Base-by-base conservation (phyloP, 2,329 filamentous ascomycete species). In the Cytospora schulzeri region DNA sequence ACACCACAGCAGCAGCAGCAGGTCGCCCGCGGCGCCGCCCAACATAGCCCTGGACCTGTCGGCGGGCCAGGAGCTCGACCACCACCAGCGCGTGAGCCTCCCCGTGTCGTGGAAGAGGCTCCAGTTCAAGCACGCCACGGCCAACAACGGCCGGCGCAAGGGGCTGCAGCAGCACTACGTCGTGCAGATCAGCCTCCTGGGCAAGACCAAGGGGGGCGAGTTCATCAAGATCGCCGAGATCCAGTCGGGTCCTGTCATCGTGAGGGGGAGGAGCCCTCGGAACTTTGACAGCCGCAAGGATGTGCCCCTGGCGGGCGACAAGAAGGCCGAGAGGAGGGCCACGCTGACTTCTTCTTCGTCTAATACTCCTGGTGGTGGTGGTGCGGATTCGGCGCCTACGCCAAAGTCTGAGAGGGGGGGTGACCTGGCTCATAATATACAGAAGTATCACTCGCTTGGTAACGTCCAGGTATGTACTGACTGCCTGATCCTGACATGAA, bases 81-180 rank as follows among this genome's bases (percentile, higher is more conserved):
- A 89, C 1, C 88, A 91, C 63, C 90, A 88, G 63, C n/a, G n/a
- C n/a, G 88, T 94, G 11, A 91, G 87, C 48, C 87, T 97, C 64
- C 91, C 93, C 1, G 89, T 97, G 60, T 89, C 92, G 38, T 98
- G 94, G 94, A 97, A 97, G 76, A 84, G 94, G 61, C 79, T 98
- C 64, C 94, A 98, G 76, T 98, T 98, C 76, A 91, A 96, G 72
- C 95, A 97, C 70, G 94, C 94, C 2, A 98, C 94, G 0, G 94
- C 94, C 58, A 98, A 98, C 75, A 98, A 98, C 73, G 94, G 94
- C 15, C 87, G 94, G 61, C 86, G 94, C 69, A 97, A 97, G 77
- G 94, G 96, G 68, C 80, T 97, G 55, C 94, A 98, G 74, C 94
- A 98, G 76, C 93, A 97, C 75, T 98, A 97, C 74, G 85, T 96